Conservation (phyloP, 1,139 yeast genomes). For the Geotrichum candidum region DNA sequence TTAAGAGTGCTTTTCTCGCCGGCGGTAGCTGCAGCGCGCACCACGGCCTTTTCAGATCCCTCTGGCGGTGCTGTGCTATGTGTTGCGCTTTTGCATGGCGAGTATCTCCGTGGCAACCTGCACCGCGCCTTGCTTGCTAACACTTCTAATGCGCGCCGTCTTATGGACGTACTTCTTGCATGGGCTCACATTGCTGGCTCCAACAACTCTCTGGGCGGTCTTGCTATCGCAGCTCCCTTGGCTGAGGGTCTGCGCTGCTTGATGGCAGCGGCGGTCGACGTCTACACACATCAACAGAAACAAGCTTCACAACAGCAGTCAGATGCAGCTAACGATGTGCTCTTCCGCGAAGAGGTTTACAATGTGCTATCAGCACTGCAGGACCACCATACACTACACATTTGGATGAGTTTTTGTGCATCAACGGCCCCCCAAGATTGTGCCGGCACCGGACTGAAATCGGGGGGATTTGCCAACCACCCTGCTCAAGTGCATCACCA, state of each 20-base stretch:
- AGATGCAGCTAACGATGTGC: background rate
- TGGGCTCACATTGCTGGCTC: conserved; percentile 25
- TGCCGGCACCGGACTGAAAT: background rate
- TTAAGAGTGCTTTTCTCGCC: background rate
- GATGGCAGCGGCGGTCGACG: background rate
- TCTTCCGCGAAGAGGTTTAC: background rate
- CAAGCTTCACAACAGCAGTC: background rate
- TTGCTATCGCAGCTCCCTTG: conserved; percentile 24
- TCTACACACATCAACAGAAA: background rate
- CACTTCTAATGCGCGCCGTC: conserved; percentile 19
- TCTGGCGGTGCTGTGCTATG: conserved; percentile 23
- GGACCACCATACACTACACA: background rate
- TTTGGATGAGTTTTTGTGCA: background rate
- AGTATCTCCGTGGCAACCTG: conserved; percentile 8
- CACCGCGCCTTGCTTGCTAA: background rate
- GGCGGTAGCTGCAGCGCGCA: conserved; percentile 17
- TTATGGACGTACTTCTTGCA: conserved; percentile 22
- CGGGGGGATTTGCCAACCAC: background rate
- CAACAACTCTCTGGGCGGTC: conserved; percentile 22
- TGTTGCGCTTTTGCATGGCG: conserved; percentile 22
- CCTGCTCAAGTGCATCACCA: background rate
- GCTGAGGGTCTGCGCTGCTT: conserved; percentile 13
- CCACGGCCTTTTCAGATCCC: conserved; percentile 22
- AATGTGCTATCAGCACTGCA: background rate
- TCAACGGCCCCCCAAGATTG: background rate